Base-by-base conservation (phyloP, 2,329 filamentous ascomycete genomes). In the Phaeoacremonium minimum region DNA sequence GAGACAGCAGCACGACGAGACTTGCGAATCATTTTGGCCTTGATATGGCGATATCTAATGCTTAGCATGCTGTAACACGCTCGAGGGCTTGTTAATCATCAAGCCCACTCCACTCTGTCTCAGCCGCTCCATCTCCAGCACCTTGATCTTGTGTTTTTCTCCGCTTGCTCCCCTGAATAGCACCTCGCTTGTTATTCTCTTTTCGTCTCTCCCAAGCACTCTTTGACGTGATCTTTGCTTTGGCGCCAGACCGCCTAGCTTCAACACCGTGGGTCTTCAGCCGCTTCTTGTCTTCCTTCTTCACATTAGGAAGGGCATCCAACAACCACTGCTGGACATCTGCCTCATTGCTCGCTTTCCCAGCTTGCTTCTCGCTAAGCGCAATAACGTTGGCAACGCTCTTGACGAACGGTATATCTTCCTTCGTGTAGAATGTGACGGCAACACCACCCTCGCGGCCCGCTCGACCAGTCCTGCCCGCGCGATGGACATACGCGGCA, bases 361-460 rank as follows among this genome's bases (percentile, higher is more conserved):
- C 73, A 3, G 74, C 73, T 51, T 89, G 75, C 59, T 80, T 85
- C 61, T 96, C 87, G 46, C 85, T 89, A 15, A 80, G 77, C 0
- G 85, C 78, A 45, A 98, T 95, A 20, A 97, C 87, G 52, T 96
- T 96, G 20, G 90, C 93, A 18, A 98, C 86, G 45, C 81, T 87
- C 66, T 91, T 95, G 39, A 98, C 79, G 39, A 75, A 88, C 0
- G 87, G 85, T 4, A 97, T 84, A 53, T 98, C 93, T 43, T 96
- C 93, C 58, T 93, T 88, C 0, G 91, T 97, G 61, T 95, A 98
- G 41, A 95, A 84, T 0, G 93, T 98, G 2, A 98, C 84, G 0
- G 89, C 90, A 4, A 95, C 77, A 32, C 93, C 93, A 15, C 90
- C 90, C 51, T 86, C 80, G 16, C 90, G 77, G 0, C 93, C 93